Conservation (phyloP, 1,139 yeast genomes). For the Pichia sp. region DNA sequence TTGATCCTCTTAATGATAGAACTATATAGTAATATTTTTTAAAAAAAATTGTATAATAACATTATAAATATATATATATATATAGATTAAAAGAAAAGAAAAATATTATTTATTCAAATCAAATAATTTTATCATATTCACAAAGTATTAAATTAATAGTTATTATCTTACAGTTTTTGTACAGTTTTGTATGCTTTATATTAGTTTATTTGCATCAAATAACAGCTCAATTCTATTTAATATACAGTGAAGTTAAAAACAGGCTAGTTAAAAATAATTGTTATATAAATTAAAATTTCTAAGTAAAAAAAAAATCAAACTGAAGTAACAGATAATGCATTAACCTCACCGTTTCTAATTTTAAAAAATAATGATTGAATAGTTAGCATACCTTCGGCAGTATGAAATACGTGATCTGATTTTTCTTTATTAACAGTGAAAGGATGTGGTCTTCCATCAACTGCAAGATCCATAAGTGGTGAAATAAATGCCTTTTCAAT, state of each 20-base stretch:
- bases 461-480: conserved; percentile 15
- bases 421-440: conserved; percentile 14
- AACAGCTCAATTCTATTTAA: no score
- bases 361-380: conserved; percentile 14
- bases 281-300: background rate
- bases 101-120: background rate
- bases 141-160: no score
- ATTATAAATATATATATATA: background rate
- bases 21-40: conserved; percentile 1
- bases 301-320: background rate
- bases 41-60: no score
- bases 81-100: background rate
- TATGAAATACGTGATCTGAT: conserved; percentile 13
- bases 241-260: background rate
- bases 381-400: conserved; percentile 8
- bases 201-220: no score
- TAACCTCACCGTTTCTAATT: conserved; percentile 15
- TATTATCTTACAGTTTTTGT: no score
- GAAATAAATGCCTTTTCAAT: conserved; percentile 10
- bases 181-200: no score
- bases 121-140: no score
- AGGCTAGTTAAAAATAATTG: background rate
- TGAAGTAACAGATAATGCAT: conserved; percentile 1
- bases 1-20: conserved; percentile 40
- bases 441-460: conserved; percentile 19